Base-by-base conservation (phyloP, 163 green algal species). In the Prototheca wickerhamii region DNA sequence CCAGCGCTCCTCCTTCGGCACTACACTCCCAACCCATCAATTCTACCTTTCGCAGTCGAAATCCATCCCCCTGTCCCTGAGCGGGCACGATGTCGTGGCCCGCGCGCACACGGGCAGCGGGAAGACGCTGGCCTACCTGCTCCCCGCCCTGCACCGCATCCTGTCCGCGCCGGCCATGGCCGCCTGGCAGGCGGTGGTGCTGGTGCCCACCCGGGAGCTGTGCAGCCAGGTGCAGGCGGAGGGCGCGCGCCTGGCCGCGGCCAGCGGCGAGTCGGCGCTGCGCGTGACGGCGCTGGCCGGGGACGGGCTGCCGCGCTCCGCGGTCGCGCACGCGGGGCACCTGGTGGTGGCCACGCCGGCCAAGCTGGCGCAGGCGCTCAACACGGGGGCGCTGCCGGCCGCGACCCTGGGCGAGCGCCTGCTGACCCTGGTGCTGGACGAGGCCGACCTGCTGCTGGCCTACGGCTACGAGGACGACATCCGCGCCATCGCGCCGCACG, bases 91-190 rank as follows among this genome's bases (percentile, higher is more conserved):
- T 67, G 70, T 98, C 1, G 73, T 98, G 23, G 92, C 87, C 0
- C 62, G 81, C 12, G 92, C 92, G 5, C 75, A 80, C 17, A 98
- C 92, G 2, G 92, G 92, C 51, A 94, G 77, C 31, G 92, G 92
- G n/a, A 98, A 98, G 64, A 98, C 92, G 23, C 65, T 96, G 18
- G 92, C 92, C 0, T 98, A 97, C 82, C 70, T 98, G 44, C 73
- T 97, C 28, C 92, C 92, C 1, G 79, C 81, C 4, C 53, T 98
- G 51, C 83, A 97, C 64, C 71, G 76, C 17, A 64, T 97, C 3
- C 61, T 96, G 20, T 43, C 54, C 32, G 68, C 28, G 42, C 69
- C 71, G 40, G 67, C 56, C 32, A 56, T 29, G 29, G 52, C 57
- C 20, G 60, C 78, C 57, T 95, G 88, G 80, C 82, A 89, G 42